Percentiles rank a stretch among this genome's conserved stretches.
phyloP scores from a whole-genome alignment of 306 rosid species.

The Castanea mollissima region DNA sequence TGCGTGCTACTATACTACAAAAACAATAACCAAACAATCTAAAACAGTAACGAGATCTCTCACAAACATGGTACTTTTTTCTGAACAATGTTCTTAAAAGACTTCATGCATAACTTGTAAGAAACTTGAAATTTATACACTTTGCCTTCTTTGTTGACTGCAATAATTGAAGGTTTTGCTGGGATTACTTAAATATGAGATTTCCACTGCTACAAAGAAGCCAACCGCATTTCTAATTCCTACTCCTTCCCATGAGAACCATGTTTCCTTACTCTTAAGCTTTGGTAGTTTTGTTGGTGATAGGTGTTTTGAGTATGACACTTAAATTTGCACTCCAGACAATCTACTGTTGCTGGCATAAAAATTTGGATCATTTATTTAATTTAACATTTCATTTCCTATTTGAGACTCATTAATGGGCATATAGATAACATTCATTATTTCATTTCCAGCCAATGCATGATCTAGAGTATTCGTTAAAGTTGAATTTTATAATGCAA shows the following conservation, averaged over 20 bases:
- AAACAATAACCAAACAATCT: too few relatives aligned
- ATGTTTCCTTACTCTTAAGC: neutral
- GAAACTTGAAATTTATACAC: neutral
- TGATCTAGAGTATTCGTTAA: too few relatives aligned
- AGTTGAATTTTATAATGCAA: too few relatives aligned
- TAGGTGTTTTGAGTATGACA: constrained; percentile 6
- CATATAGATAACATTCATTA: too few relatives aligned
- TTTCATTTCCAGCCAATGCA: too few relatives aligned
- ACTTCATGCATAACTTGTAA: neutral
- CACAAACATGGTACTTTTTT: too few relatives aligned
- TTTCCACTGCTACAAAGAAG: constrained; percentile 8
- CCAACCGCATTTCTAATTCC: constrained; percentile 21
- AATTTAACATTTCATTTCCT: constrained; percentile 19
- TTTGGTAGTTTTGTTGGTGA: neutral
- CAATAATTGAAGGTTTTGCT: neutral
- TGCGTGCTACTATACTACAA: too few relatives aligned
- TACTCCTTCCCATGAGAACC: too few relatives aligned
- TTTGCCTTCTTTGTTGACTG: neutral
- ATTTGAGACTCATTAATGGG: constrained; percentile 2
- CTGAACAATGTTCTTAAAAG: too few relatives aligned
- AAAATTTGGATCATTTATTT: constrained; percentile 14
- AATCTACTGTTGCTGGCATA: constrained; percentile 29
- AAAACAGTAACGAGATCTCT: too few relatives aligned
- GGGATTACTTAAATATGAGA: neutral
- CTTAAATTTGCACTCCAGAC: constrained; percentile 23